Evolutionary conservation across 768 basidiomycete genomes (phyloP).

Genomic region (Kwoniella mangroviensis): DNA sequence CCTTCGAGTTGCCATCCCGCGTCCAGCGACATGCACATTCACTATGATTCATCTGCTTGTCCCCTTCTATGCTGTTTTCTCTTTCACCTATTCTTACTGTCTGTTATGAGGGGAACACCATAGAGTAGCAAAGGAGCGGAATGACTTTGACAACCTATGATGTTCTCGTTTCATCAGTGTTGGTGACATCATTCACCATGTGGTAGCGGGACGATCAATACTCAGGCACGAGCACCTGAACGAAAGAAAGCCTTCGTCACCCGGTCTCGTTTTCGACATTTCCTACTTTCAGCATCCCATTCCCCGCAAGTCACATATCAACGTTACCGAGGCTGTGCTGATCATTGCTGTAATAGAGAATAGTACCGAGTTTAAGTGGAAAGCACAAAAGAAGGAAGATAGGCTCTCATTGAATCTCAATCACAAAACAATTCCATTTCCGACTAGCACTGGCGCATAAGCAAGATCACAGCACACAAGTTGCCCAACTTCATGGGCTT

Average conservation of each 20-base stretch:
- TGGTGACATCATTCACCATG: neutral
- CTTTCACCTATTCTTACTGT: neutral
- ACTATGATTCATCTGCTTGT: neutral
- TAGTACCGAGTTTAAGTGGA: too few species aligned
- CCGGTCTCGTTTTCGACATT: too few species aligned
- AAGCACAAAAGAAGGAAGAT: too few species aligned
- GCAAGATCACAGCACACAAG: too few species aligned
- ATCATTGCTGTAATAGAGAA: too few species aligned
- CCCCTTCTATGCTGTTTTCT: neutral
- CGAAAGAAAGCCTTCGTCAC: neutral
- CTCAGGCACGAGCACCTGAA: neutral
- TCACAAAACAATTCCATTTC: too few species aligned
- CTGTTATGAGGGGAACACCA: neutral
- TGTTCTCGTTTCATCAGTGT: neutral
- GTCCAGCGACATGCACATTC: too few species aligned
- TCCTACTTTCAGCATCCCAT: too few species aligned
- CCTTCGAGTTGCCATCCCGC: too few species aligned
- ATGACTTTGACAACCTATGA: neutral
- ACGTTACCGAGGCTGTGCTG: neutral
- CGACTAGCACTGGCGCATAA: too few species aligned
- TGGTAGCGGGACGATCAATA: neutral
- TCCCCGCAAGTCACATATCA: neutral
- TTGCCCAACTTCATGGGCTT: neutral
- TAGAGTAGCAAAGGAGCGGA: neutral
- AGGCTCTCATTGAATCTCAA: too few species aligned